phyloP scores from a whole-genome alignment of 169 alveolate genomes.

The Eimeria praecox region DNA sequence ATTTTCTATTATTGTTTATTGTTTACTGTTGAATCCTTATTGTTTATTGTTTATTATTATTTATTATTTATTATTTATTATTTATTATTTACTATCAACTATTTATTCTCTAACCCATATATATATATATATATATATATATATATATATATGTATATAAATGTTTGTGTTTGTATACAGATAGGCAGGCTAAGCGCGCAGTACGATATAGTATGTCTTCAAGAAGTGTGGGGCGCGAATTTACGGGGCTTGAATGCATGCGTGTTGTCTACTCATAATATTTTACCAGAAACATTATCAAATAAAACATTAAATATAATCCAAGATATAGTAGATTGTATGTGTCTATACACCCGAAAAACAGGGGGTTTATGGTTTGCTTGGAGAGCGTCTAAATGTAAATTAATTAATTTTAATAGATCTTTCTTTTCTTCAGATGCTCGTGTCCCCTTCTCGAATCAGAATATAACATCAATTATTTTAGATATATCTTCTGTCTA shows the following conservation, averaged over 20 bases:
- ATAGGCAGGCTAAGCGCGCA: constrained; percentile 71
- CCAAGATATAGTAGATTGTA: constrained; percentile 67
- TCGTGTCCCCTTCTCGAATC: constrained; percentile 73
- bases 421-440: constrained; percentile 23
- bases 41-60: no score
- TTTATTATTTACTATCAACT: no score
- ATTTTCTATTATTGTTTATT: neutral
- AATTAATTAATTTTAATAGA: constrained; percentile 21
- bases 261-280: constrained; percentile 78
- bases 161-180: no score
- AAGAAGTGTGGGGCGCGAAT: constrained; percentile 84
- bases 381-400: constrained; percentile 70
- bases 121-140: no score
- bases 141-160: no score
- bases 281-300: constrained; percentile 78
- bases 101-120: no score
- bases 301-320: neutral
- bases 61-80: no score
- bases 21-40: neutral
- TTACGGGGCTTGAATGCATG: constrained; percentile 48
- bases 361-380: constrained; percentile 83
- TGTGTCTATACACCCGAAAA: constrained; percentile 53
- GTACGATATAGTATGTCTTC: constrained; percentile 79
- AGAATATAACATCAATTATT: constrained; percentile 71
- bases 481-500: constrained; percentile 62